phyloP scores from a whole-genome alignment of 108 stramenopile genomes.

The Skeletonema potamos region DNA sequence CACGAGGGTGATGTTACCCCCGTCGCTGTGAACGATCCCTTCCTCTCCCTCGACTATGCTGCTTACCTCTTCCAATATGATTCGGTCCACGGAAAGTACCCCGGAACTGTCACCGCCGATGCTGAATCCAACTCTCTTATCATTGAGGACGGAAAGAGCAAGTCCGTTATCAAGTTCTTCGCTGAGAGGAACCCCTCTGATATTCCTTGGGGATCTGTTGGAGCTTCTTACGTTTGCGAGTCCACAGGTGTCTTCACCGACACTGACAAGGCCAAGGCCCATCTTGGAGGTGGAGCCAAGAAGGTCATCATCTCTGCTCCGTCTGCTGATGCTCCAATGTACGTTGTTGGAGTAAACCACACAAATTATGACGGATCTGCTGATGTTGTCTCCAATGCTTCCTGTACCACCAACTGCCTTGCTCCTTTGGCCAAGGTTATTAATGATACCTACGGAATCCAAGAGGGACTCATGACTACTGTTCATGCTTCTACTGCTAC shows the following conservation, averaged over 20 bases:
- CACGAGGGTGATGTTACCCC: constrained; percentile 58
- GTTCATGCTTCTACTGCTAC: constrained; percentile 98
- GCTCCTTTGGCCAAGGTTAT: constrained; percentile 98
- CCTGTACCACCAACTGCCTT: constrained; percentile 99
- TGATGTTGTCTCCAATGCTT: constrained; percentile 95
- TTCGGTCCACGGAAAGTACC: constrained; percentile 92
- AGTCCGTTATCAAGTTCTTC: constrained; percentile 77
- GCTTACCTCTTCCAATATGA: constrained; percentile 98
- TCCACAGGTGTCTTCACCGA: constrained; percentile 97
- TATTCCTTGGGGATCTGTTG: constrained; percentile 90
- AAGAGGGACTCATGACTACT: constrained; percentile 99
- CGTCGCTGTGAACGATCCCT: constrained; percentile 95
- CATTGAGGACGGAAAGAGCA: constrained; percentile 78
- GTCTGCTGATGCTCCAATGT: constrained; percentile 96
- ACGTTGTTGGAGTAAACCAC: constrained; percentile 98
- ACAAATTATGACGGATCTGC: constrained; percentile 70
- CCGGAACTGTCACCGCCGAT: constrained; percentile 76
- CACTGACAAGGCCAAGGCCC: constrained; percentile 81
- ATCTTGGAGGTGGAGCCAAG: constrained; percentile 95
- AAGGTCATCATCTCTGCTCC: constrained; percentile 97
- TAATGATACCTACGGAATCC: constrained; percentile 94
- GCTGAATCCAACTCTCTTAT: constrained; percentile 82
- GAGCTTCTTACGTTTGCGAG: constrained; percentile 93
- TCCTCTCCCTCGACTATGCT: constrained; percentile 82
- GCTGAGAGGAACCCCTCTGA: constrained; percentile 85